phyloP scores from a whole-genome alignment of 495 filamentous ascomycete species.

The Penicillium canescens region DNA sequence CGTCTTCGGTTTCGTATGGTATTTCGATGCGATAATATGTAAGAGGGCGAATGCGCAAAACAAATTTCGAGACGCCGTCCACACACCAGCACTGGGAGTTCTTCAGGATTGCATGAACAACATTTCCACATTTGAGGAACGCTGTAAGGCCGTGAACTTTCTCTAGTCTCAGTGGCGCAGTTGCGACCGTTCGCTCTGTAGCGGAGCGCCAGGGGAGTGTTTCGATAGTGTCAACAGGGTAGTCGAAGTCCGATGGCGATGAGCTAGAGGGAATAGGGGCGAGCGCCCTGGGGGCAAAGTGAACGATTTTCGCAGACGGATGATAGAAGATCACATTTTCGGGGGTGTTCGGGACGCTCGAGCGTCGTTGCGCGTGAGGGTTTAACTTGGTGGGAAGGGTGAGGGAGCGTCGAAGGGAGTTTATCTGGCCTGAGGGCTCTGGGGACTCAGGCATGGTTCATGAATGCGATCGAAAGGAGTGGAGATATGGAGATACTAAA shows the following conservation, averaged over 20 bases:
- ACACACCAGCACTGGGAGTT: slow-evolving; percentile 94
- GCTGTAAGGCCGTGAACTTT: slow-evolving; percentile 76
- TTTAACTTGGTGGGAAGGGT: slow-evolving; percentile 57
- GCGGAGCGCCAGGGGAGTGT: slow-evolving; percentile 73
- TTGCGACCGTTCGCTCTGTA: slow-evolving; percentile 79
- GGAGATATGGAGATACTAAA: slow-evolving; percentile 16
- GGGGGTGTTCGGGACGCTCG: slow-evolving; percentile 37
- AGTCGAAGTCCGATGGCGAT: slow-evolving; percentile 46
- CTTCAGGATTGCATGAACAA: slow-evolving; percentile 79
- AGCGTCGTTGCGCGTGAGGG: slow-evolving; percentile 31
- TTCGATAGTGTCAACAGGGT: slow-evolving; percentile 42
- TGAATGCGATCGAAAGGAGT: slow-evolving; percentile 17
- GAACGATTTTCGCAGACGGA: slow-evolving; percentile 63
- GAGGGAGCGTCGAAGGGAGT: slow-evolving; percentile 53
- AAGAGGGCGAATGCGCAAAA: slow-evolving; percentile 74
- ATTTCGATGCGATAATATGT: slow-evolving; percentile 90
- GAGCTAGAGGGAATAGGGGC: slow-evolving; percentile 43
- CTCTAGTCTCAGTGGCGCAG: slow-evolving; percentile 78
- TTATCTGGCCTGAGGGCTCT: slow-evolving; percentile 35
- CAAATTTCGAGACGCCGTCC: slow-evolving; percentile 78
- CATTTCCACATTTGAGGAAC: slow-evolving; percentile 79
- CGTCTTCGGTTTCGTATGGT: slow-evolving; percentile 59
- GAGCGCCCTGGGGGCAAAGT: slow-evolving; percentile 54
- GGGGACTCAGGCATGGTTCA: slow-evolving; percentile 43
- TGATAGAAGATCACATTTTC: slow-evolving; percentile 74